Evolutionary conservation across 257 asterid genomes (phyloP), one percentile per base, ranked within the genome.

Genomic region (Leptodermis oblonga): DNA sequence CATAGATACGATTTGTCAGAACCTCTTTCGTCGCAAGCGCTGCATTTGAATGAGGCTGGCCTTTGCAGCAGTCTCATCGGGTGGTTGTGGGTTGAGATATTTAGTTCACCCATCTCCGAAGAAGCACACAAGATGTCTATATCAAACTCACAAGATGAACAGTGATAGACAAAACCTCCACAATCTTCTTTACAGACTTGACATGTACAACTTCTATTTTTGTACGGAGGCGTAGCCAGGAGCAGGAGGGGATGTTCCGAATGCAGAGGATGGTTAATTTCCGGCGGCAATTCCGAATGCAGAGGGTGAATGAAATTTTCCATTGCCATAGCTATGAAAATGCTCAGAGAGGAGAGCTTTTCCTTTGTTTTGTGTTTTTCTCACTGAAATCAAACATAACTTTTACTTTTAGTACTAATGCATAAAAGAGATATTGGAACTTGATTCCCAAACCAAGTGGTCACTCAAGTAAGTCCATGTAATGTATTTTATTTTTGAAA

Each of bases 21-120:
- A 9, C 63, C 62, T 62, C 62, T 42, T 12, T 34, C 37, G 4
- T 28, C 70, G 36, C 76, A 72, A 34, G 70, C 65, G 49, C 62
- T 69, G 20, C 76, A 72, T 17, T 18, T 4, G 36, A 72, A 72
- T 51, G 8, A 6, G 25, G 49, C 43, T 25, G 22, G 12, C 26
- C 34, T 72, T 4, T 26, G 63, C 4, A 62, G 9, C 43, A 72
- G 52, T 4, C 1, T 72, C 49, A 62, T 1, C 1, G 33, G 23
- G 34, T 62, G 75, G 7, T 43, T 43, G 49, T 43, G 49, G 18
- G 13, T 43, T 43, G 17, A 3, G 49, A 10, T 7, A 2, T 43
- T 36, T 12, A 59, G n/a, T 15, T 12, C 25, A 1, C 49, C n/a
- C 17, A n/a, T n/a, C n/a, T 65, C 39, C 13, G 5, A 11, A 12